Percentiles rank a stretch among this genome's conserved stretches.
Conservation (phyloP, 345 rosid species). For the Lagerstroemia speciosa region DNA sequence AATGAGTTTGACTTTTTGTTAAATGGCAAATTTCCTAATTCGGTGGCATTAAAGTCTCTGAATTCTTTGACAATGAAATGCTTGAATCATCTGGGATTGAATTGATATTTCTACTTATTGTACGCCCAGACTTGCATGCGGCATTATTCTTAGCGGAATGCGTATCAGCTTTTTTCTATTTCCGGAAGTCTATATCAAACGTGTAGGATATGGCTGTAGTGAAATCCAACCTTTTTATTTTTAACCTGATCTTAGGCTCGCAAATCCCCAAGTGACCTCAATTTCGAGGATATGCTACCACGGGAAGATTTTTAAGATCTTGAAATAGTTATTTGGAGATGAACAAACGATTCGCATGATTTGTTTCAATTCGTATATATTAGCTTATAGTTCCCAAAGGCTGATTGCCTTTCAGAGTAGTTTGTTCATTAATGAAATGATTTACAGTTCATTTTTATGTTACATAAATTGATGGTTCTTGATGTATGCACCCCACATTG, state of each 20-base stretch:
- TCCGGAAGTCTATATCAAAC: background rate
- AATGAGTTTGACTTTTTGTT: slow-evolving; percentile 11
- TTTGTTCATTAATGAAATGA: background rate
- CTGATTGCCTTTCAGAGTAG: background rate
- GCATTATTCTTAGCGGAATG: background rate
- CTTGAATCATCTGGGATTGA: background rate
- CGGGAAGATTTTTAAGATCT: background rate
- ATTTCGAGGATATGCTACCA: background rate
- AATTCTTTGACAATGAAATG: background rate
- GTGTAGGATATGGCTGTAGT: background rate
- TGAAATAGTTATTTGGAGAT: background rate
- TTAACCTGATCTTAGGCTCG: background rate
- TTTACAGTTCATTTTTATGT: background rate
- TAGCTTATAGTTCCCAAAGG: background rate
- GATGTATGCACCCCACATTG: background rate
- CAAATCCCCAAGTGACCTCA: background rate
- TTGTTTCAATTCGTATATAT: background rate
- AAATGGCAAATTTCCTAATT: background rate
- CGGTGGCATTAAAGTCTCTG: background rate
- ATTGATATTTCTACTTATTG: background rate
- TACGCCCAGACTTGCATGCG: background rate
- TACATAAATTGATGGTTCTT: background rate
- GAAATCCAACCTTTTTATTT: background rate
- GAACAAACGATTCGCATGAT: background rate
- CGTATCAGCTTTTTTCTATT: background rate